phyloP scores from a whole-genome alignment of 352 stramenopile genomes.

The Globisporangium cederbergense region DNA sequence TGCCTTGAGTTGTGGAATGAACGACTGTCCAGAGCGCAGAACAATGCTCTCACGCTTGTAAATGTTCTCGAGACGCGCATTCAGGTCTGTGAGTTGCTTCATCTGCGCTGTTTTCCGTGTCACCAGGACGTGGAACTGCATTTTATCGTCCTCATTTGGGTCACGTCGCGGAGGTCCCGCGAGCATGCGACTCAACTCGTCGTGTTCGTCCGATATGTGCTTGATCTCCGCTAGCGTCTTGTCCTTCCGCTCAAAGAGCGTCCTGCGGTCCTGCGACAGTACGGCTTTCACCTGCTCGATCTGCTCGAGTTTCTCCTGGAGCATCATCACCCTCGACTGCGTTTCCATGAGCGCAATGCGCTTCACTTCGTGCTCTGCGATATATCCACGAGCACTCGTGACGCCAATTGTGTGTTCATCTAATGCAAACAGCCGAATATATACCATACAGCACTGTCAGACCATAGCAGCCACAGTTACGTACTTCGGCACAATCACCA shows the following conservation, averaged over 20 bases:
- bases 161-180: conserved; percentile 64
- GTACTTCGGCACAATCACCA: background rate
- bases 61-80: conserved; percentile 38
- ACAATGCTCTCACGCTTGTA: conserved; percentile 45
- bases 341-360: conserved; percentile 50
- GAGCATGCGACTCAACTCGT: conserved; percentile 40
- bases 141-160: conserved; percentile 53
- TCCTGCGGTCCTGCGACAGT: conserved; percentile 38
- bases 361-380: conserved; percentile 44
- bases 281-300: conserved; percentile 35
- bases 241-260: conserved; percentile 47
- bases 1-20: conserved; percentile 34
- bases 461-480: background rate
- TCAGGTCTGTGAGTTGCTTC: conserved; percentile 48
- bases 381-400: conserved; percentile 36
- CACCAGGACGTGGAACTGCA: conserved; percentile 55
- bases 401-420: conserved; percentile 52
- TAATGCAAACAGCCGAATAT: conserved; percentile 14
- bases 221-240: conserved; percentile 44
- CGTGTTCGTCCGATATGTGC: conserved; percentile 41
- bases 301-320: conserved; percentile 56
- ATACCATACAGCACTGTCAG: conserved; percentile 4
- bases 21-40: conserved; percentile 31
- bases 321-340: conserved; percentile 41
- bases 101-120: conserved; percentile 37